Conservation (phyloP, 306 rosid species). For the Aeschynomene evenia region DNA sequence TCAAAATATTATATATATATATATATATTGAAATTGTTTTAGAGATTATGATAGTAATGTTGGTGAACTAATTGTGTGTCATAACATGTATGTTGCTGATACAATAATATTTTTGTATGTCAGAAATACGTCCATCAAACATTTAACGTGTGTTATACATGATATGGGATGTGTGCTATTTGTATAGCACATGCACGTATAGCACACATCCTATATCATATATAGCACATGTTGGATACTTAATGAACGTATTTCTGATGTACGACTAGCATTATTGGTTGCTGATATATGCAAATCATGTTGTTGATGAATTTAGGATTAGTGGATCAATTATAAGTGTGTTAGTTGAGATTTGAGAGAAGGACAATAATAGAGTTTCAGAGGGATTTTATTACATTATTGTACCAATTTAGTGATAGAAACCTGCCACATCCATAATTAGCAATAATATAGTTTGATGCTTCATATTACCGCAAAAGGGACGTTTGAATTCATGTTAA, state of each 20-base stretch:
- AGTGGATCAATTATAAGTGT: background rate
- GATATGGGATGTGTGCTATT: too few relatives aligned
- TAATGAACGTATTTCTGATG: too few relatives aligned
- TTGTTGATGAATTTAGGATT: background rate
- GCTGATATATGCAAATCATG: background rate
- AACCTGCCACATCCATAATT: conserved; percentile 24
- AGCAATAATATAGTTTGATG: background rate
- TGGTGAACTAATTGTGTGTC: background rate
- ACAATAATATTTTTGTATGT: too few relatives aligned
- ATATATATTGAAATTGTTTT: too few relatives aligned
- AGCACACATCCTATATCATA: too few relatives aligned
- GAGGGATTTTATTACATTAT: background rate
- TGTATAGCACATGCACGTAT: too few relatives aligned
- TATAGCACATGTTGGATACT: too few relatives aligned
- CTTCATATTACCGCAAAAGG: conserved; percentile 24
- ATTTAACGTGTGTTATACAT: too few relatives aligned
- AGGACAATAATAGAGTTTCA: background rate
- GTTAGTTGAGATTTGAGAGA: background rate
- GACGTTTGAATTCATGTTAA: too few relatives aligned
- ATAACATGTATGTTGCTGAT: background rate
- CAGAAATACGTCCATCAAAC: too few relatives aligned
- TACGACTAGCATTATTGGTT: background rate
- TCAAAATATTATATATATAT: too few relatives aligned
- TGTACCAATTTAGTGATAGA: background rate
- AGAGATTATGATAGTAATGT: background rate